Conservation (phyloP, 2,329 filamentous ascomycete genomes). For the Talaromyces sp. region DNA sequence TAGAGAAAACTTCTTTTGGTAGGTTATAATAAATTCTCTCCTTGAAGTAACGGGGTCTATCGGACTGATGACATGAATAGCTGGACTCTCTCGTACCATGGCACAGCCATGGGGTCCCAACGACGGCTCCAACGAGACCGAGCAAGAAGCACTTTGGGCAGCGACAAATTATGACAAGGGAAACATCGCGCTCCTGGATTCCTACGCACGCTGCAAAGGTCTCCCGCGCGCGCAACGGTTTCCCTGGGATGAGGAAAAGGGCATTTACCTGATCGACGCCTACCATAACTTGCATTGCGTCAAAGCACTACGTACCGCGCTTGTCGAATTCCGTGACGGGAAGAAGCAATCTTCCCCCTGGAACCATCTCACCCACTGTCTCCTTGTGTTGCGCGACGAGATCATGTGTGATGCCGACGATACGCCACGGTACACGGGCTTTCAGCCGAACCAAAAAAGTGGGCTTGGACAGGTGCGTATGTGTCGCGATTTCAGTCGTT, state of each 20-base stretch:
- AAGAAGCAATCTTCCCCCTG: conserved; percentile 4
- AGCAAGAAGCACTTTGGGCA: too few relatives aligned
- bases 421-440: conserved; percentile 21
- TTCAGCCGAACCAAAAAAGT: conserved; percentile 9
- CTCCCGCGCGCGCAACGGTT: conserved; percentile 22
- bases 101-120: too few relatives aligned
- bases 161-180: too few relatives aligned
- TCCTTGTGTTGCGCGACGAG: conserved; percentile 24
- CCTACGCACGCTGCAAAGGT: conserved; percentile 7
- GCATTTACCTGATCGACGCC: conserved; percentile 26
- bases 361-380: conserved; percentile 22
- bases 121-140: too few relatives aligned
- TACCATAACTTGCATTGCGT: conserved; percentile 29
- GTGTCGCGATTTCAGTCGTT: conserved; percentile 24
- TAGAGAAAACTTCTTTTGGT: too few relatives aligned
- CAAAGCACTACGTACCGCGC: background rate
- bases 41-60: too few relatives aligned
- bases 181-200: too few relatives aligned
- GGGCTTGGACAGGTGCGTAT: conserved; percentile 20
- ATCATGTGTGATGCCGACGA: conserved; percentile 29
- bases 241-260: conserved; percentile 27
- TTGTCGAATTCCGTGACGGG: background rate
- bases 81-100: too few relatives aligned
- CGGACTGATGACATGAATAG: too few relatives aligned
- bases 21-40: too few relatives aligned